These are phyloP conservation scores for Stachybotrys chlorohalonatus DNA, from an alignment of 2,329 filamentous ascomycete genomes.

Conservation along the genomic window DNA sequence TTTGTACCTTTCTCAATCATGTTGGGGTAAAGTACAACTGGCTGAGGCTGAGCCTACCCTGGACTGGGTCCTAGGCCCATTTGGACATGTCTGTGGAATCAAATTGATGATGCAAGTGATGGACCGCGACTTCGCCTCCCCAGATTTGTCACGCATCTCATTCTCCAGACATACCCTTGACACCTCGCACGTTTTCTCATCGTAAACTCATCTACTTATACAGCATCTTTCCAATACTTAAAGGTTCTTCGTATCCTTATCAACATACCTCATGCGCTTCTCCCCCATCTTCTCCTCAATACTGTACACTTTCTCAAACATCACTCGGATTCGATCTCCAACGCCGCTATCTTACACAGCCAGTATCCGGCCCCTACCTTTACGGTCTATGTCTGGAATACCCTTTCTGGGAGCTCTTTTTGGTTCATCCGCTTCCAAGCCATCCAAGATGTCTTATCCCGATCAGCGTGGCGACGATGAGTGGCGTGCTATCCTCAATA, in stretches of 20 bases:
- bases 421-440: conserved; percentile 46
- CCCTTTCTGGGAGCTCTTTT: conserved; percentile 75
- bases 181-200: background rate
- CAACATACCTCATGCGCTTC: conserved; percentile 36
- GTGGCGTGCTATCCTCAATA: conserved; percentile 78
- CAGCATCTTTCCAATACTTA: background rate
- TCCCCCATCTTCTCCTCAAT: conserved; percentile 37
- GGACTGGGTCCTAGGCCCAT: background rate
- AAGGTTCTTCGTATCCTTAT: background rate
- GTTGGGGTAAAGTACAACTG: background rate
- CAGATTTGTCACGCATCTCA: conserved; percentile 5
- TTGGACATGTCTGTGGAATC: background rate
- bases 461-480: conserved; percentile 72
- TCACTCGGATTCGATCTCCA: conserved; percentile 26
- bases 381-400: conserved; percentile 62
- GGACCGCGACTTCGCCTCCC: background rate
- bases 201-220: background rate
- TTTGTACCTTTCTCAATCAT: background rate
- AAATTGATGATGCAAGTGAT: background rate
- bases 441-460: conserved; percentile 63
- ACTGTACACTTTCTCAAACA: conserved; percentile 36
- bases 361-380: conserved; percentile 15
- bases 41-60: too few species aligned
- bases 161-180: background rate
- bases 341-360: conserved; percentile 9